Evolutionary conservation across 2,329 filamentous ascomycete genomes (phyloP).

Genomic region (Sporothrix pseudoabietina): DNA sequence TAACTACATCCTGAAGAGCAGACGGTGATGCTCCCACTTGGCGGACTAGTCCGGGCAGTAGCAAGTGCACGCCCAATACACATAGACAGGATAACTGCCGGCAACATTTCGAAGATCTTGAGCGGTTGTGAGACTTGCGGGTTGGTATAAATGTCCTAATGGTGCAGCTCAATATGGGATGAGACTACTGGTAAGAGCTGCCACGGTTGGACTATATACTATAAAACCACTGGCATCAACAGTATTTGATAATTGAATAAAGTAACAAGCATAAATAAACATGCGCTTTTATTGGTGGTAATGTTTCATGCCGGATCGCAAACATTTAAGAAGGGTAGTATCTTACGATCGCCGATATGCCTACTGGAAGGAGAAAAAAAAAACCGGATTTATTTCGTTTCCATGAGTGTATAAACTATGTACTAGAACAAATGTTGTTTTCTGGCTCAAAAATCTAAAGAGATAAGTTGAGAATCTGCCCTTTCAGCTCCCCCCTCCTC

Average conservation of each 20-base stretch:
- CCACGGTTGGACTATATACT: background rate
- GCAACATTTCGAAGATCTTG: background rate
- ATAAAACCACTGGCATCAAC: background rate
- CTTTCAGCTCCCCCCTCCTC: no score
- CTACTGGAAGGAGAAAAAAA: background rate
- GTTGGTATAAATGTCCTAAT: background rate
- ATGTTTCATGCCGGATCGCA: background rate
- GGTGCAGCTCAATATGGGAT: background rate
- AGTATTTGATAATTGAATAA: background rate
- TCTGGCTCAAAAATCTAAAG: no score
- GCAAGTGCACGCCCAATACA: background rate
- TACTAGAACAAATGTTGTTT: no score
- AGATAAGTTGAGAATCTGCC: no score
- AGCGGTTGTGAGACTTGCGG: background rate
- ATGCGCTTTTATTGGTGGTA: constrained; percentile 2
- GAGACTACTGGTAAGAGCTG: background rate
- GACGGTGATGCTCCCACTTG: constrained; percentile 31
- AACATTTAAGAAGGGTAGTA: background rate
- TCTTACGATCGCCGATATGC: background rate
- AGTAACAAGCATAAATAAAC: background rate
- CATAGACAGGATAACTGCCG: background rate
- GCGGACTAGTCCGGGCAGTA: background rate
- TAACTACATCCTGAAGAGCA: constrained; percentile 28
- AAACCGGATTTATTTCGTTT: background rate
- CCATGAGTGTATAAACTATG: no score